These are phyloP conservation scores for Blastomyces gilchristii DNA, from an alignment of 2,329 filamentous ascomycete species.

Conservation along the genomic window DNA sequence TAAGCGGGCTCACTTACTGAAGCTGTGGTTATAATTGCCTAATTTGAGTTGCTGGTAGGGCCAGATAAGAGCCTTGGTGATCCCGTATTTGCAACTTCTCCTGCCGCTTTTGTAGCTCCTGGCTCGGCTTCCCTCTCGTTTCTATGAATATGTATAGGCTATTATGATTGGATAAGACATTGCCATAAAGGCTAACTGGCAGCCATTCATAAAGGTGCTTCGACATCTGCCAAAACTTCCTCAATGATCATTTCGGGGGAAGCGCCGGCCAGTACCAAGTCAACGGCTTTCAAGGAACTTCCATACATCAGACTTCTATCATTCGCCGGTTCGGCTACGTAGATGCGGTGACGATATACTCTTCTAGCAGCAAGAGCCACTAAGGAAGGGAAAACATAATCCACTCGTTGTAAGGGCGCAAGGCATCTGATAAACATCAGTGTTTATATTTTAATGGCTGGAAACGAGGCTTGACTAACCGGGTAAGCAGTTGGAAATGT, in stretches of 20 bases:
- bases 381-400: conserved; percentile 74
- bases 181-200: neutral
- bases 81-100: neutral
- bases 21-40: neutral
- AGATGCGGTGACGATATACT: conserved; percentile 75
- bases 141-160: neutral
- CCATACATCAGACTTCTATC: conserved; percentile 93
- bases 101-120: neutral
- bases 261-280: conserved; percentile 51
- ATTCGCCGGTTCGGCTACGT: conserved; percentile 55
- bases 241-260: conserved; percentile 49
- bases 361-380: conserved; percentile 75
- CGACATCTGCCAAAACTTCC: conserved; percentile 47
- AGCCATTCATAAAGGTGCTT: conserved; percentile 42
- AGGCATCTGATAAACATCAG: conserved; percentile 47
- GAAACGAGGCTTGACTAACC: conserved; percentile 31
- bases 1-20: neutral
- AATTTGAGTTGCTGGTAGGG: neutral
- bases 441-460: conserved; percentile 1
- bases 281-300: conserved; percentile 61
- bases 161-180: neutral
- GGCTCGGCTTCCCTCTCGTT: neutral
- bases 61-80: neutral
- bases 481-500: conserved; percentile 60
- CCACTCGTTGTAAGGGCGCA: conserved; percentile 67